Evolutionary conservation across 805 yeast genomes (phyloP), one percentile per base, ranked within the genome.

Genomic region (Myxozyma neglecta): DNA sequence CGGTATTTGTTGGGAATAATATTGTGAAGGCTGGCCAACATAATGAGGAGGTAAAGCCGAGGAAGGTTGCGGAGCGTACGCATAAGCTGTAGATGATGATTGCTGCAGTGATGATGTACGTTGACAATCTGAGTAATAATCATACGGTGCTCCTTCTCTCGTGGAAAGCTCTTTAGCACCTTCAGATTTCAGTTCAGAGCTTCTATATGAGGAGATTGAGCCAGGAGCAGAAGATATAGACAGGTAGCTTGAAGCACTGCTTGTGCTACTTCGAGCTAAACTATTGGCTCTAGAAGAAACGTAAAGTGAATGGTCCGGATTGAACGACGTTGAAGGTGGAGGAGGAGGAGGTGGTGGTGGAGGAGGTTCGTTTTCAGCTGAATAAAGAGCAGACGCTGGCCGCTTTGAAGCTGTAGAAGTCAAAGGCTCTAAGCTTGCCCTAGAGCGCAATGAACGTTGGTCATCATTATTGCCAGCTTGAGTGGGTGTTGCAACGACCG

Each of bases 81-180:
- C 35, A 7, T 46, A 61, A 47, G 53, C 50, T 35, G 39, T 39
- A 14, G 63, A 35, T 14, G 63, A 46, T 20, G 58, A 24, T 47
- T 37, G 60, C 45, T 35, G 61, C 40, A 6, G 59, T 11, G 43
- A 60, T 14, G 13, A 39, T 39, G 42, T 2, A 39, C 29, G 29
- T 24, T 24, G 29, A 24, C 2, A 24, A 5, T 24, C 29, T 24
- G 29, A 24, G 29, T 24, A 24, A 5, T 24, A 24, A 24, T 24
- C 29, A 5, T 24, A 24, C 29, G 29, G 5, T 24, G 29, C 5
- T 24, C 29, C 29, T 5, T 24, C 29, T 24, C 29, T 24, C 29
- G 29, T 5, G 5, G 29, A 24, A 24, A 24, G 29, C 29, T 24
- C 29, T 24, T 24, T 24, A 5, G 29, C 29, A 24, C 29, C 29